Evolutionary conservation across 495 filamentous ascomycete genomes (phyloP).

Genomic region (Talaromyces proteolyticus): DNA sequence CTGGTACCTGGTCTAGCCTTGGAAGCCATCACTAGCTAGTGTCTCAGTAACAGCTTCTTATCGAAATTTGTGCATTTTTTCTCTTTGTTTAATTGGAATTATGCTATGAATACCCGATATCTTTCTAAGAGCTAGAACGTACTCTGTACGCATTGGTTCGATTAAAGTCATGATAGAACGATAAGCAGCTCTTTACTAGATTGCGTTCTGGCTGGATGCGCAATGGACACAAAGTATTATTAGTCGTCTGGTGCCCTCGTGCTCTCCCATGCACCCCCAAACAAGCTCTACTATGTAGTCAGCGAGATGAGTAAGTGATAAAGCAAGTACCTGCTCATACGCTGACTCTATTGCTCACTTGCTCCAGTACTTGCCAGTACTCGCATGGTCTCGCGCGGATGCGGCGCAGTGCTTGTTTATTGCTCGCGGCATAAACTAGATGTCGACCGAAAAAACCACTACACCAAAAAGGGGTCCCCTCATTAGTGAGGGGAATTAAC

Average conservation of each 20-base stretch:
- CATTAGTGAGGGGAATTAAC: no score
- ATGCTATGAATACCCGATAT: not conserved
- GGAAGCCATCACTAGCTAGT: no score
- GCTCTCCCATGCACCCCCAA: not conserved
- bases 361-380: not conserved
- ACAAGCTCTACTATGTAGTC: not conserved
- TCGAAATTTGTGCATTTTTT: no score
- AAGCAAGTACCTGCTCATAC: not conserved
- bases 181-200: not conserved
- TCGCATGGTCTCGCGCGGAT: no score
- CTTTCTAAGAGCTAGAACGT: not conserved
- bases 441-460: no score
- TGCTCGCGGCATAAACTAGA: not conserved
- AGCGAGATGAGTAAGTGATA: not conserved
- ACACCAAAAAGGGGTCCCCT: no score
- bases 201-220: not conserved
- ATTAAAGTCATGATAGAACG: not conserved
- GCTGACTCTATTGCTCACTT: not conserved
- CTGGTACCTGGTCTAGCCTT: not conserved
- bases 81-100: not conserved
- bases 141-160: not conserved
- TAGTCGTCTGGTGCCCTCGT: not conserved
- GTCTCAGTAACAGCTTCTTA: no score
- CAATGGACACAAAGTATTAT: not conserved
- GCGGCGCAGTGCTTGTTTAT: not conserved